Conservation (phyloP, 2,329 filamentous ascomycete genomes). For the Clonostachys chloroleuca region DNA sequence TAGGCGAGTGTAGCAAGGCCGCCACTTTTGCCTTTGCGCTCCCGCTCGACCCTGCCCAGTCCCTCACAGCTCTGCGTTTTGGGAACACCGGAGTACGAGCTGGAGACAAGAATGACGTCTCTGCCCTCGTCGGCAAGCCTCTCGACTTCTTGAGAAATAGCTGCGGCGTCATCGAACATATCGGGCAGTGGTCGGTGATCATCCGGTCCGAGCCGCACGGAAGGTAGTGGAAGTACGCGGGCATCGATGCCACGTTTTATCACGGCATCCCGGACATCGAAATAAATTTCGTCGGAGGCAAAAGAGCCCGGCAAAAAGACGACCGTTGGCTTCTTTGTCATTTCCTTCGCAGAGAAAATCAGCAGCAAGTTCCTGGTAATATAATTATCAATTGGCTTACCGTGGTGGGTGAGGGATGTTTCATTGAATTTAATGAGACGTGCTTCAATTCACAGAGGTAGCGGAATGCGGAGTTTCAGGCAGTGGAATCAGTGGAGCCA, state of each 20-base stretch:
- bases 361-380: too few relatives aligned
- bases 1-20: constrained; percentile 26
- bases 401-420: too few relatives aligned
- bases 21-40: constrained; percentile 24
- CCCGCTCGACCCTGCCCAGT: constrained; percentile 21
- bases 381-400: too few relatives aligned
- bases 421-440: too few relatives aligned
- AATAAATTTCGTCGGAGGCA: background rate
- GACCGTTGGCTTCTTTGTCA: background rate
- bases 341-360: too few relatives aligned
- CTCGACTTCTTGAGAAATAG: constrained; percentile 20
- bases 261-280: background rate
- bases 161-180: constrained; percentile 25
- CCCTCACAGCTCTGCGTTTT: constrained; percentile 21
- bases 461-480: too few relatives aligned
- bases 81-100: constrained; percentile 2
- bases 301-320: constrained; percentile 1
- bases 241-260: background rate
- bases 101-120: constrained; percentile 2
- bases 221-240: background rate
- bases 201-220: background rate
- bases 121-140: constrained; percentile 21
- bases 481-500: too few relatives aligned
- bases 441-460: too few relatives aligned
- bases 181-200: constrained; percentile 6